phyloP scores from a whole-genome alignment of 2,329 filamentous ascomycete genomes.

The Aspergillus fructus region DNA sequence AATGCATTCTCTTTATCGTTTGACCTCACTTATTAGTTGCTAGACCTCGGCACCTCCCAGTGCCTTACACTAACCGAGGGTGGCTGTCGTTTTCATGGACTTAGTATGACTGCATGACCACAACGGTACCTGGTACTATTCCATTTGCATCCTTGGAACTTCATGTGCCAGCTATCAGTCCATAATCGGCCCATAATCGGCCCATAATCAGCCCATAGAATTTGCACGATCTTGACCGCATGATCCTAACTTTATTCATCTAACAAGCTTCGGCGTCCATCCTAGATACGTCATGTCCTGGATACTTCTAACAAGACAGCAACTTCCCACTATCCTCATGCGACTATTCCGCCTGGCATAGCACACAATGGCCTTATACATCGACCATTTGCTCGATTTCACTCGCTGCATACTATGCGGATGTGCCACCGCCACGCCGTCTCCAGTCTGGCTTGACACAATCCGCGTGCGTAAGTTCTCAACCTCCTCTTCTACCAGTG shows the following conservation, averaged over 20 bases:
- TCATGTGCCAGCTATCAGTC: too few species aligned
- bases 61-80: too few species aligned
- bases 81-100: too few species aligned
- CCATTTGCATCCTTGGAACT: too few species aligned
- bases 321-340: neutral
- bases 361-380: neutral
- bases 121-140: too few species aligned
- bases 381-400: neutral
- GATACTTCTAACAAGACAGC: neutral
- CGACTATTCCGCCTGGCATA: neutral
- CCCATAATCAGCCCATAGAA: neutral
- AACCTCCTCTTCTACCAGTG: neutral
- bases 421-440: neutral
- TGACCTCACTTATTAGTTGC: too few species aligned
- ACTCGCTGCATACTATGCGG: conserved; percentile 5
- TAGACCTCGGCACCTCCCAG: too few species aligned
- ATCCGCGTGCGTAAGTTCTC: neutral
- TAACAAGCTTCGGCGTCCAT: neutral
- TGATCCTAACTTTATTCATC: neutral
- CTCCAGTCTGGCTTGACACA: neutral
- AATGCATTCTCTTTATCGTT: too few species aligned
- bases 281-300: neutral
- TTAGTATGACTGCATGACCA: too few species aligned
- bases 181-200: neutral
- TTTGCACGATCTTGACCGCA: neutral